Base-by-base conservation (phyloP, 1,284 basidiomycete species). In the Sporisorium sorghi region DNA sequence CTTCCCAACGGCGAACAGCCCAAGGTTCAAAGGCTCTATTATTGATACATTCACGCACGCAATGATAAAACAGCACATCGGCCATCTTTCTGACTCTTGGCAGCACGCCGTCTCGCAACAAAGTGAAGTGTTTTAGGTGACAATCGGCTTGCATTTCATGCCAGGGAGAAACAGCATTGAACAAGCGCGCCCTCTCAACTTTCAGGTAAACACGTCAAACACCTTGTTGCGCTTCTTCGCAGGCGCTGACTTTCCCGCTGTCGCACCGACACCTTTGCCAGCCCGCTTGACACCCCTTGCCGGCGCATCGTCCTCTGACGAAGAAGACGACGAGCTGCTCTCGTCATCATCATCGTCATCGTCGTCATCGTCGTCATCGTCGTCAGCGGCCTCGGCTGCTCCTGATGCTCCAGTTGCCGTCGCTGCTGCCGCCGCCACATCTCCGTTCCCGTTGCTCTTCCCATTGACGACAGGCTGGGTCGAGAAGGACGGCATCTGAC, bases 21-120 rank as follows among this genome's bases (percentile, higher is more conserved):
- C 6, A 71, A 68, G n/a, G n/a, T 68, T 19, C 62, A 66, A 42
- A 19, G 67, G 15, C 19, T 75, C 35, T 75, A 75, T 47, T 75
- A 68, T 58, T 75, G 57, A 24, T 14, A 19, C 15, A 5, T 5
- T 5, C 5, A 30, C 9, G 10, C 50, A 30, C 51, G n/a, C 26
- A 4, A 11, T 35, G 35, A 11, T 19, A 50, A 11, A 6, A 28
- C 40, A 54, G 7, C n/a, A n/a, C n/a, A n/a, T n/a, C n/a, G n/a
- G n/a, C n/a, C n/a, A n/a, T n/a, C n/a, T n/a, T n/a, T n/a, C n/a
- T 26, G 43, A 44, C 33, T 35, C 3, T 14, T 35, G 3, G 11
- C 33, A 8, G 10, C 33, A 35, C 33, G 12, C 12, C 7, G 19
- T 42, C 21, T 26, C 21, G 43, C n/a, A n/a, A n/a, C n/a, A n/a